Base-by-base conservation (phyloP, 371 early-diverging fungal species). In the Mortierella sp. region DNA sequence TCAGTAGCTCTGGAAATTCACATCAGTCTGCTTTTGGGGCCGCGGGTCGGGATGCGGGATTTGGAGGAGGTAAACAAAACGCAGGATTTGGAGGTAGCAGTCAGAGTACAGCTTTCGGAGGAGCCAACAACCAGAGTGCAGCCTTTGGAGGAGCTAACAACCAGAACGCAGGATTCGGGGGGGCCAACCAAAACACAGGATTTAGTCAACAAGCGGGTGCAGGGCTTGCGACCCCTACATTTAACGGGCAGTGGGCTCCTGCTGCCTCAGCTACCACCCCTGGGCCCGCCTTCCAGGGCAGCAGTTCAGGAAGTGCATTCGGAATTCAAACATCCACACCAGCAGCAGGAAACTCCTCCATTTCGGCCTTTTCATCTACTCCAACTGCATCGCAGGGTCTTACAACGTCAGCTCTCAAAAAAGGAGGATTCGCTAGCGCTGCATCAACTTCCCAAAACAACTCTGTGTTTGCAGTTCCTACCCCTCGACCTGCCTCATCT, bases 381-480 rank as follows among this genome's bases (percentile, higher is more conserved):
- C 8, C 21, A 38, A 2, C 24, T 8, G 13, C 68, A 42, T 21
- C 68, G 0, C 68, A 68, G 38, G 68, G 68, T 38, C 24, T 42
- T 1, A 68, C 68, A 24, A 42, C 38, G 21, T 68, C 68, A 11
- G 10, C 44, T 21, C 21, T 68, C 24, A 21, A 38, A 21, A 38
- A 68, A 38, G 68, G 44, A 42, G 65, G 50, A 26, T 8, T 44
- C 21, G 38, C 21, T 28, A 45, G 63, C 70, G 54, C 5, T 34
- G 14, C 57, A 19, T 26, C 42, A 26, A n/a, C 34, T 26, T 24
- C 24, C n/a, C 58, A 73, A 4, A 16, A 26, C 26, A 44, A 70
- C 60, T 75, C 80, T 28, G 63, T 74, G 3, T 78, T 78, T 75
- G 80, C 80, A 11, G 47, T 55, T 52, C 75, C 80, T 3, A 50